Evolutionary conservation across 148 eudicot genomes (phyloP).

Genomic region (Rhododendron kiyosumense): DNA sequence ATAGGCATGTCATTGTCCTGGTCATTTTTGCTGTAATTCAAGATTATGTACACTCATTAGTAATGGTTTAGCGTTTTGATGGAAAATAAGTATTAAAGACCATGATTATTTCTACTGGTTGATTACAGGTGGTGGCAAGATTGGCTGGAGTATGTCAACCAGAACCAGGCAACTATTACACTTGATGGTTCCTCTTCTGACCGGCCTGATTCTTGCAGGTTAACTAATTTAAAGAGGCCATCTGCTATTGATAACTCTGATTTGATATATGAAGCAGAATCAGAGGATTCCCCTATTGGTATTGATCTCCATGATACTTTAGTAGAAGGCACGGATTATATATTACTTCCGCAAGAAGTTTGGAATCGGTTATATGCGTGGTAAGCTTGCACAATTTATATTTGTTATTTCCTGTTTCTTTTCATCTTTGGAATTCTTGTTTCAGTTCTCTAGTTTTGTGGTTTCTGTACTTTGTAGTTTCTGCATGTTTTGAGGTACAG

Average conservation of each 20-base stretch:
- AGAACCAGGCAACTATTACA: conserved; percentile 34
- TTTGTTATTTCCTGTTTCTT: neutral
- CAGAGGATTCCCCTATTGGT: conserved; percentile 34
- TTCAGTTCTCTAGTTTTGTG: neutral
- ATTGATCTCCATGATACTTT: conserved; percentile 79
- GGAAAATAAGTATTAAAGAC: neutral
- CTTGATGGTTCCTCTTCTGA: conserved; percentile 49
- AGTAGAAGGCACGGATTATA: conserved; percentile 96
- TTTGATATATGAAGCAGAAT: conserved; percentile 51
- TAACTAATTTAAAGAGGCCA: conserved; percentile 53
- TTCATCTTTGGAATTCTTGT: neutral
- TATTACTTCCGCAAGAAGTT: conserved; percentile 50
- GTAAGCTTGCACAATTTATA: neutral
- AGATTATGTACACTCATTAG: neutral
- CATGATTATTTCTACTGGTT: neutral
- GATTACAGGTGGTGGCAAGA: conserved; percentile 86
- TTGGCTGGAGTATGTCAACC: conserved; percentile 83
- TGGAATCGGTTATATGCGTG: conserved; percentile 10
- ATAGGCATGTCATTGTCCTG: neutral
- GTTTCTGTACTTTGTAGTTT: neutral
- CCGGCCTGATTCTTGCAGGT: conserved; percentile 31
- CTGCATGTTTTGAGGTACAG: neutral
- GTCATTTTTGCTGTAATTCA: neutral
- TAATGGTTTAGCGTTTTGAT: neutral
- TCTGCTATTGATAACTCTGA: conserved; percentile 73